Conservation (phyloP, 441 rosid species). For the Gossypium davidsonii region DNA sequence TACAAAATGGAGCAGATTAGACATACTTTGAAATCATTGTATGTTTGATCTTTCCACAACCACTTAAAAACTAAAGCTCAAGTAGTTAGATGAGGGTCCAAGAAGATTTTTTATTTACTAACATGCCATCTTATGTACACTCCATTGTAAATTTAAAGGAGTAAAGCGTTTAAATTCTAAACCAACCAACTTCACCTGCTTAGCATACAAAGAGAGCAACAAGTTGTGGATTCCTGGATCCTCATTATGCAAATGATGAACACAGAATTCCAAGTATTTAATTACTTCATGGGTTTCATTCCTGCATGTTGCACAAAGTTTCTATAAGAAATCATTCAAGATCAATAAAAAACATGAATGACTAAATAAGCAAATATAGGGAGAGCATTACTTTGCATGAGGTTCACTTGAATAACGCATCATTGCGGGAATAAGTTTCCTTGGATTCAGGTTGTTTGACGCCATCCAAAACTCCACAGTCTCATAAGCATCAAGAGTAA, state of each 20-base stretch:
- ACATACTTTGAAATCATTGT: constrained; percentile 1
- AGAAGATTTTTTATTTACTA: neutral
- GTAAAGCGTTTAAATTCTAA: constrained; percentile 11
- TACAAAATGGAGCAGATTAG: neutral
- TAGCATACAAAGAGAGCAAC: constrained; percentile 92
- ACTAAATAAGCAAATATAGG: constrained; percentile 8
- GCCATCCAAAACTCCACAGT: constrained; percentile 99
- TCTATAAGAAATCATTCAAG: constrained; percentile 12
- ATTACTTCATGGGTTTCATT: constrained; percentile 99
- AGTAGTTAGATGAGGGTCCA: neutral
- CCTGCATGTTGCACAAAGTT: constrained; percentile 44
- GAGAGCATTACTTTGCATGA: constrained; percentile 78
- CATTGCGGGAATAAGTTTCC: constrained; percentile 96
- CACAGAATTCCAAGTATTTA: constrained; percentile 91
- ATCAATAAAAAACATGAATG: constrained; percentile 7
- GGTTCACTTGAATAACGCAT: constrained; percentile 99
- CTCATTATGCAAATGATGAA: constrained; percentile 85
- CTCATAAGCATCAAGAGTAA: constrained; percentile 96
- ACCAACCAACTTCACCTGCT: constrained; percentile 60
- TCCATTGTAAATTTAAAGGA: neutral
- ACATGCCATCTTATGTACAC: neutral
- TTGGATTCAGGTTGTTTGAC: constrained; percentile 76
- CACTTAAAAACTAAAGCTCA: neutral
- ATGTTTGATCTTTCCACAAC: neutral
- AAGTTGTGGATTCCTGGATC: constrained; percentile 97